Percentiles rank a stretch among this genome's conserved stretches.
Conservation (phyloP, 768 basidiomycete species). For the Macrolepiota albuminosa region DNA sequence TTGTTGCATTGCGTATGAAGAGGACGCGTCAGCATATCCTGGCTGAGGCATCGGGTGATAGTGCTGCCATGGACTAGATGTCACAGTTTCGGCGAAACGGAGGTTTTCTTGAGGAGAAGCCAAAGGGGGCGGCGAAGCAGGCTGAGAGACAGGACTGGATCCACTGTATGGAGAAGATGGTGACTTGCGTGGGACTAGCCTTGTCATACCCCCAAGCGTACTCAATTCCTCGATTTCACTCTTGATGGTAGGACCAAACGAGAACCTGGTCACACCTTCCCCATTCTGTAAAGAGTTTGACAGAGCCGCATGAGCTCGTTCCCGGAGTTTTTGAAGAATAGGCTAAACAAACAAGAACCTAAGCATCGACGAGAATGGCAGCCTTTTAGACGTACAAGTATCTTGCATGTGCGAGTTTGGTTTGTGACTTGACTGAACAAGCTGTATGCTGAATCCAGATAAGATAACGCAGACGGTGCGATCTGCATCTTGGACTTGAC, state of each 20-base stretch:
- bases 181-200: constrained; percentile 50
- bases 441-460: constrained; percentile 58
- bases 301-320: constrained; percentile 44
- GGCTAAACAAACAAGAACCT: constrained; percentile 35
- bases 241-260: constrained; percentile 42
- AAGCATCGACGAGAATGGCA: not conserved
- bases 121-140: constrained; percentile 39
- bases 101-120: constrained; percentile 17
- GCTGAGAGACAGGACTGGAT: constrained; percentile 39
- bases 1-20: constrained; percentile 17
- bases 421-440: constrained; percentile 54
- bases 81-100: constrained; percentile 13
- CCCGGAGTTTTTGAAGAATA: constrained; percentile 53
- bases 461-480: constrained; percentile 61
- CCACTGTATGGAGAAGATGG: constrained; percentile 41
- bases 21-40: constrained; percentile 20
- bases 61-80: constrained; percentile 23
- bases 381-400: constrained; percentile 40
- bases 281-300: constrained; percentile 19
- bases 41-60: constrained; percentile 32
- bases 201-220: constrained; percentile 58
- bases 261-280: constrained; percentile 24
- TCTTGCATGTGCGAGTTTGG: constrained; percentile 49
- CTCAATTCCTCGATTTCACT: constrained; percentile 59
- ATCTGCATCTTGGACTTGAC: constrained; percentile 60